phyloP scores from a whole-genome alignment of 2,329 filamentous ascomycete species.

The Tolypocladium cylindrosporum region DNA sequence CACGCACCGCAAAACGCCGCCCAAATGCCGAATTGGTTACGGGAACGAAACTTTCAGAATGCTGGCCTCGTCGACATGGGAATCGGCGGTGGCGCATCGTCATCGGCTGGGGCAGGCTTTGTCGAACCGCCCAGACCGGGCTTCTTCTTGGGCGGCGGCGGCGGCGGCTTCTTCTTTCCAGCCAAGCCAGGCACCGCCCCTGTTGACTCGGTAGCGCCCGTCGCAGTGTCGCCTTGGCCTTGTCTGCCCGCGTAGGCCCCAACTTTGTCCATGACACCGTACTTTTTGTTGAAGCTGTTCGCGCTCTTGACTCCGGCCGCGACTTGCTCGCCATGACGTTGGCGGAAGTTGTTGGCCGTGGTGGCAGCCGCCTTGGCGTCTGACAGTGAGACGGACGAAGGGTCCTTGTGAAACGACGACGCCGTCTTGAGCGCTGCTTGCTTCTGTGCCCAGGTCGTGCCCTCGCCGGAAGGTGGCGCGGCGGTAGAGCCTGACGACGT shows the following conservation, averaged over 20 bases:
- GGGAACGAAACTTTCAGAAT: conserved; percentile 20
- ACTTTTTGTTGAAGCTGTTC: conserved; percentile 50
- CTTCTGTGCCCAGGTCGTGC: conserved; percentile 55
- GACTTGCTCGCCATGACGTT: conserved; percentile 60
- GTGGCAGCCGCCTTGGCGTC: conserved; percentile 48
- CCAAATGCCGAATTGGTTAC: not conserved
- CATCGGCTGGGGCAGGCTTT: conserved; percentile 11
- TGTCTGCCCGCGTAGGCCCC: conserved; percentile 15
- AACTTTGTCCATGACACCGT: conserved; percentile 37
- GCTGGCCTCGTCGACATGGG: conserved; percentile 40
- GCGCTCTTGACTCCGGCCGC: conserved; percentile 48
- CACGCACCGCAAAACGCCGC: not conserved
- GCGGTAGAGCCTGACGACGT: conserved; percentile 17
- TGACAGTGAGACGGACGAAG: conserved; percentile 48
- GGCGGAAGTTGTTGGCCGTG: conserved; percentile 59
- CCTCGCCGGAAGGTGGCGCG: conserved; percentile 24
- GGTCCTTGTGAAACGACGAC: conserved; percentile 47
- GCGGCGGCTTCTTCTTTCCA: conserved; percentile 44
- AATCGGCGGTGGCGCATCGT: conserved; percentile 37
- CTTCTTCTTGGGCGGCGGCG: conserved; percentile 45
- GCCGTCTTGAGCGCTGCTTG: conserved; percentile 54
- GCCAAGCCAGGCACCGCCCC: conserved; percentile 8
- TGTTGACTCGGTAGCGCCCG: not conserved
- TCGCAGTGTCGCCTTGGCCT: conserved; percentile 3
- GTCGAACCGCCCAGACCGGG: conserved; percentile 21